These are phyloP conservation scores for Porphyridium purpureum DNA, from an alignment of 23 red algal genomes.

Conservation along the genomic window DNA sequence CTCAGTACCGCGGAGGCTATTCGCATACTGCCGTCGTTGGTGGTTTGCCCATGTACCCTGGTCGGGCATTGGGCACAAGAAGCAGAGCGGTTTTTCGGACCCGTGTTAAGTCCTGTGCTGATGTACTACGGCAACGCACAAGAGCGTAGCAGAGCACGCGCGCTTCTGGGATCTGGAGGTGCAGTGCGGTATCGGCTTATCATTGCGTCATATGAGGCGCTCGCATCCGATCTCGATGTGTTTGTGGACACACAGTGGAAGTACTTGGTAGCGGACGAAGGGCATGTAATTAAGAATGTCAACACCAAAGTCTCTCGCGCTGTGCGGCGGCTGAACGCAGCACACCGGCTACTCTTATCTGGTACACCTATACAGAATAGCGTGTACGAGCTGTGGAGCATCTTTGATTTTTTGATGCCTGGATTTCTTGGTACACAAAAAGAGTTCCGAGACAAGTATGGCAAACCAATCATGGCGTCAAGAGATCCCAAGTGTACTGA, in stretches of 20 bases:
- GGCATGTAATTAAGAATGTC: constrained; percentile 91
- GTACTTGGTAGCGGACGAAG: constrained; percentile 87
- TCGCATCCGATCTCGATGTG: constrained; percentile 39
- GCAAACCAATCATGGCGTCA: constrained; percentile 67
- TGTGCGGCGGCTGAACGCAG: constrained; percentile 46
- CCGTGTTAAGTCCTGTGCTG: constrained; percentile 34
- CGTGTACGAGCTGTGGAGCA: constrained; percentile 83
- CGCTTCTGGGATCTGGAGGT: background rate
- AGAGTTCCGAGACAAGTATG: constrained; percentile 60
- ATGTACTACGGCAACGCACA: constrained; percentile 36
- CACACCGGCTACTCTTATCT: constrained; percentile 69
- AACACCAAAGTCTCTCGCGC: constrained; percentile 68
- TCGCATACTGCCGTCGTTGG: constrained; percentile 51
- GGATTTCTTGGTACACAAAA: constrained; percentile 79
- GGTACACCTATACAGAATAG: constrained; percentile 97
- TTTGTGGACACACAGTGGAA: constrained; percentile 43
- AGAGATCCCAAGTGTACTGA: constrained; percentile 45
- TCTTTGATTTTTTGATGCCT: constrained; percentile 98
- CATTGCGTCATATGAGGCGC: constrained; percentile 80
- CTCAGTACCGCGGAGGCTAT: background rate
- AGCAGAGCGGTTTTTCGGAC: constrained; percentile 64
- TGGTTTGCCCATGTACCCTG: constrained; percentile 71
- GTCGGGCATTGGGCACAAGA: constrained; percentile 87
- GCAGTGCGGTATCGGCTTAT: constrained; percentile 35
- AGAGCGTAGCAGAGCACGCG: too few relatives aligned